Percentiles rank a stretch among this genome's conserved stretches.
phyloP scores from a whole-genome alignment of 805 yeast species.

The Saturnispora besseyi region DNA sequence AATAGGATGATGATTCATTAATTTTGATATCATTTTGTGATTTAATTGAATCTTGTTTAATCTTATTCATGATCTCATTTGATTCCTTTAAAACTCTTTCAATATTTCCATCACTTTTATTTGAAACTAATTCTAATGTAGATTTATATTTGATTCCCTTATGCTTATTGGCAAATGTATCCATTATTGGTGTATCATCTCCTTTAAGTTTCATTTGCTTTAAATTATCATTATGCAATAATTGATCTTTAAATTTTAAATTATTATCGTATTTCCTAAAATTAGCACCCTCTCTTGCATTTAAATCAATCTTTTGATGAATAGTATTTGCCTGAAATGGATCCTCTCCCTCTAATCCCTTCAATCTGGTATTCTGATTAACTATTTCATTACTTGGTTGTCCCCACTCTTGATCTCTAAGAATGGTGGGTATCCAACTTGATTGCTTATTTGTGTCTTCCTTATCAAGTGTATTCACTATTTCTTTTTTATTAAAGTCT shows the following conservation, averaged over 20 bases:
- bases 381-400: not conserved
- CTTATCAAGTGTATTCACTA: not conserved
- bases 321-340: slow-evolving; percentile 17
- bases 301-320: slow-evolving; percentile 13
- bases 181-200: slow-evolving; percentile 16
- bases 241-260: slow-evolving; percentile 16
- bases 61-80: slow-evolving; percentile 2
- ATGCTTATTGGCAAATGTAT: slow-evolving; percentile 25
- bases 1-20: slow-evolving; percentile 10
- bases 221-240: slow-evolving; percentile 14
- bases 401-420: slow-evolving; percentile 23
- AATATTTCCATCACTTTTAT: slow-evolving; percentile 4
- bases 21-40: not conserved
- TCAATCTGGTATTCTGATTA: not conserved
- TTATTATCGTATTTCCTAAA: slow-evolving; percentile 24
- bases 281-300: slow-evolving; percentile 21
- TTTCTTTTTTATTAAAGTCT: slow-evolving; percentile 8
- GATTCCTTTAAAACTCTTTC: not conserved
- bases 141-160: slow-evolving; percentile 8
- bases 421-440: slow-evolving; percentile 22
- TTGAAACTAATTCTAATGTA: slow-evolving; percentile 19
- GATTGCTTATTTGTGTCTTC: not conserved
- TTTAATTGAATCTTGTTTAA: slow-evolving; percentile 4
- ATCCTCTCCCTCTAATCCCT: not conserved
- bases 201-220: slow-evolving; percentile 15